Evolutionary conservation across 352 stramenopile species (phyloP).

Genomic region (Phytophthora aleatoria): DNA sequence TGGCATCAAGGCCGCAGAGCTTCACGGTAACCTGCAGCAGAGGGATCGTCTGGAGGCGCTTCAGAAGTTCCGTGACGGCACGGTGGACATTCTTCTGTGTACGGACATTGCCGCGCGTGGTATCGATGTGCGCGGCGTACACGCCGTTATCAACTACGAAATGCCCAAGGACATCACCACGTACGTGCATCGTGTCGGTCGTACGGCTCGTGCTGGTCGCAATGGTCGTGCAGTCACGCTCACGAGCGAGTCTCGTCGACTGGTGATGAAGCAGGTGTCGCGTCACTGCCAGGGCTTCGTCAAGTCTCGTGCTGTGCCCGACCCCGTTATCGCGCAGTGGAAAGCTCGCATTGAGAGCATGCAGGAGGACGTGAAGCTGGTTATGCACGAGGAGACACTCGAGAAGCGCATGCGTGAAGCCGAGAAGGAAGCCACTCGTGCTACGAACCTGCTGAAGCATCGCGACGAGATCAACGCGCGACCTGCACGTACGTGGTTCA

Average conservation of each 20-base stretch:
- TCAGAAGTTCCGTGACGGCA: conserved; percentile 95
- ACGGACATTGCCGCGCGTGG: conserved; percentile 99
- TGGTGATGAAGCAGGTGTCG: conserved; percentile 95
- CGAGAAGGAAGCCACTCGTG: conserved; percentile 89
- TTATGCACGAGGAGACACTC: conserved; percentile 88
- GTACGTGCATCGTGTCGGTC: conserved; percentile 99
- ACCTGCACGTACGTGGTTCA: conserved; percentile 92
- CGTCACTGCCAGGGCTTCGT: conserved; percentile 90
- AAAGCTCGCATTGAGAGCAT: conserved; percentile 86
- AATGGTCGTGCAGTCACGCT: conserved; percentile 90
- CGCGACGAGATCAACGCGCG: conserved; percentile 90
- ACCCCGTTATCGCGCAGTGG: conserved; percentile 89
- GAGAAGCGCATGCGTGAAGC: conserved; percentile 91
- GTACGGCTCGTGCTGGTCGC: conserved; percentile 97
- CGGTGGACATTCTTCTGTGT: conserved; percentile 96
- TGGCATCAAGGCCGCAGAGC: conserved; percentile 96
- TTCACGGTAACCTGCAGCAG: conserved; percentile 98
- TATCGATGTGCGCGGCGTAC: conserved; percentile 97
- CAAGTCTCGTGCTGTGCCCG: conserved; percentile 90
- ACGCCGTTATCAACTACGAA: conserved; percentile 99
- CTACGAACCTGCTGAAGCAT: conserved; percentile 91
- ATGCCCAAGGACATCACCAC: conserved; percentile 98
- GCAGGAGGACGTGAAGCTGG: conserved; percentile 73
- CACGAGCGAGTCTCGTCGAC: conserved; percentile 88
- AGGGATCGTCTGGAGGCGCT: conserved; percentile 96